phyloP scores from a whole-genome alignment of 2,329 filamentous ascomycete species.

The Penicillium decumbens region DNA sequence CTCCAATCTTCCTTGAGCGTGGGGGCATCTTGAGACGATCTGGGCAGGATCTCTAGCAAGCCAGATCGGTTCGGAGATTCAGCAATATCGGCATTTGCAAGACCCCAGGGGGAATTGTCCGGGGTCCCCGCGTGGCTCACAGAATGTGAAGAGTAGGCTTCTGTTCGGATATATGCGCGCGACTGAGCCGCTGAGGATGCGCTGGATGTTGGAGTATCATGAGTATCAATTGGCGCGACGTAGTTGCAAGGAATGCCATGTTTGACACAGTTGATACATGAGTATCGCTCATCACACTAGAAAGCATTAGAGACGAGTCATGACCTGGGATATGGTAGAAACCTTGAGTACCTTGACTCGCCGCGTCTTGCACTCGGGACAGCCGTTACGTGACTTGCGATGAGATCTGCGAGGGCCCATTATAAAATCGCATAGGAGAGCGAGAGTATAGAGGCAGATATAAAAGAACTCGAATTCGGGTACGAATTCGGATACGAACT shows the following conservation, averaged over 20 bases:
- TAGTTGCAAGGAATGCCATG: conserved; percentile 23
- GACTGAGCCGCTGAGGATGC: conserved; percentile 3
- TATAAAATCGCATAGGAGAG: not conserved
- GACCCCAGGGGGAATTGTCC: not conserved
- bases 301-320: not conserved
- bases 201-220: not conserved
- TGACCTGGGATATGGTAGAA: not conserved
- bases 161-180: not conserved
- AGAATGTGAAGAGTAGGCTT: not conserved
- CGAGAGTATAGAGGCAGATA: not conserved
- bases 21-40: not conserved
- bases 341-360: conserved; percentile 29
- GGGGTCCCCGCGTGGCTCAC: conserved; percentile 6
- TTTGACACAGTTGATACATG: conserved; percentile 26
- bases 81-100: not conserved
- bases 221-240: conserved; percentile 1
- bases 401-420: conserved; percentile 27
- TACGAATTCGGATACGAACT: conserved; percentile 12
- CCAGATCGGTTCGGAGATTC: conserved; percentile 7
- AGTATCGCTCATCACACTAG: conserved; percentile 27
- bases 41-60: conserved; percentile 12
- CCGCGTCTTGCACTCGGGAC: conserved; percentile 23
- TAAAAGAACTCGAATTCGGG: conserved; percentile 10
- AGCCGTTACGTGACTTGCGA: conserved; percentile 28
- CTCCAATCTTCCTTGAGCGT: conserved; percentile 15